Base-by-base conservation (phyloP, 495 filamentous ascomycete genomes). In the Daldinia grandis region DNA sequence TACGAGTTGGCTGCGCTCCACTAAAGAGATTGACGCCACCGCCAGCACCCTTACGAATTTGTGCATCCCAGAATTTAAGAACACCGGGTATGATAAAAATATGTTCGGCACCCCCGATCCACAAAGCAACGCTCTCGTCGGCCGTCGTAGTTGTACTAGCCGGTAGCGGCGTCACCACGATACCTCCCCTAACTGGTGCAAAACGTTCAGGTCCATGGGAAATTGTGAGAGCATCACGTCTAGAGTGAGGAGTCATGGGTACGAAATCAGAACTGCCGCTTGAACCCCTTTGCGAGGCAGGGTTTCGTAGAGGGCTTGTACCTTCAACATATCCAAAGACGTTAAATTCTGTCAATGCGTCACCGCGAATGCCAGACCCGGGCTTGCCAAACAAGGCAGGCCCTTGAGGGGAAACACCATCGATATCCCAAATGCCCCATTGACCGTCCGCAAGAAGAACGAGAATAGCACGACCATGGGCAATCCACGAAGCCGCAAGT, bases 341-440 rank as follows among this genome's bases (percentile, higher is more conserved):
- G 56, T 87, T 88, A 73, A 92, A 96, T 25, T 83, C 76, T 17
- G 90, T 89, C 68, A 90, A 76, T 6, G 88, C 87, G 15, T 87
- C 89, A 15, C 89, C 89, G 55, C 85, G 85, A 15, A 90, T 85
- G n/a, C 89, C 87, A 62, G 79, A 74, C 38, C 64, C 79, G 1
- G 87, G 82, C 71, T 87, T 88, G 51, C 87, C 86, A 57, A 90
- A 85, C 33, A 92, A 78, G 3, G 69, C 82, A 76, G 75, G 79
- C 2, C 78, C 84, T 50, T 81, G 64, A 74, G 81, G 75, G 82
- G 90, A 65, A 40, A 87, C 84, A 1, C 90, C 89, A 73, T 93
- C 89, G 31, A 94, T 82, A 79, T 96, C 93, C 94, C 95, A 98
- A 28, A 98, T 88, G 4, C 93, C 94, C 94, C 94, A 98, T 81